Evolutionary conservation across 768 basidiomycete genomes (phyloP).

Genomic region (Trametes villosa): DNA sequence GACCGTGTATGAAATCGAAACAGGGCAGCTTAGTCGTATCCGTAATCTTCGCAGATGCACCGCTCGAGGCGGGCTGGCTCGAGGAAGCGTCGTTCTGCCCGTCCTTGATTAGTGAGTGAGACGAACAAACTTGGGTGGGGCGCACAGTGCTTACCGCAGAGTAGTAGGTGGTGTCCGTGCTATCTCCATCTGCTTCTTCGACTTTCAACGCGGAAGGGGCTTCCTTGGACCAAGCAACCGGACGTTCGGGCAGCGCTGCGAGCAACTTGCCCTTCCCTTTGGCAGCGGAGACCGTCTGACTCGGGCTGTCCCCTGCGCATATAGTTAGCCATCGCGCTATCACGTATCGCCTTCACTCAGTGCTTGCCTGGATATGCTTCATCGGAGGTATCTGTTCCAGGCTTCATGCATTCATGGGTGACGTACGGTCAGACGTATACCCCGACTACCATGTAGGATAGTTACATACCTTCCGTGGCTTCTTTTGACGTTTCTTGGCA

Average conservation of each 20-base stretch:
- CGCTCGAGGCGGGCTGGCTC: too few species aligned
- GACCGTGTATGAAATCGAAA: slow-evolving; percentile 8
- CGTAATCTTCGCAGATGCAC: neutral
- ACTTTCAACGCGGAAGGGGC: neutral
- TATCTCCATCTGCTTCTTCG: neutral
- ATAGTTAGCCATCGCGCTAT: neutral
- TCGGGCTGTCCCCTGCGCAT: neutral
- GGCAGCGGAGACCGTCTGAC: neutral
- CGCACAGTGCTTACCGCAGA: neutral
- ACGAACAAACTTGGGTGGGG: neutral
- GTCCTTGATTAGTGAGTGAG: neutral
- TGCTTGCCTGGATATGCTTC: neutral
- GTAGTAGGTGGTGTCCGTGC: neutral
- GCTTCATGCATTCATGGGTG: neutral
- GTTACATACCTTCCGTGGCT: neutral
- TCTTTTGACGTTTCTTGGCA: slow-evolving; percentile 1
- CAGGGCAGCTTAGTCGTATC: neutral
- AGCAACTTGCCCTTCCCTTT: neutral
- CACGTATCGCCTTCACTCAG: neutral
- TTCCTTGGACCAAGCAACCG: too few species aligned
- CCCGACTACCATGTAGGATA: too few species aligned
- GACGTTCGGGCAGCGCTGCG: neutral
- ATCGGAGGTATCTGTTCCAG: neutral
- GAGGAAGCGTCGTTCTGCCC: neutral
- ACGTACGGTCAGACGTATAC: neutral